Base-by-base conservation (phyloP, 2,329 filamentous ascomycete genomes). In the Diplodia scrobiculata region DNA sequence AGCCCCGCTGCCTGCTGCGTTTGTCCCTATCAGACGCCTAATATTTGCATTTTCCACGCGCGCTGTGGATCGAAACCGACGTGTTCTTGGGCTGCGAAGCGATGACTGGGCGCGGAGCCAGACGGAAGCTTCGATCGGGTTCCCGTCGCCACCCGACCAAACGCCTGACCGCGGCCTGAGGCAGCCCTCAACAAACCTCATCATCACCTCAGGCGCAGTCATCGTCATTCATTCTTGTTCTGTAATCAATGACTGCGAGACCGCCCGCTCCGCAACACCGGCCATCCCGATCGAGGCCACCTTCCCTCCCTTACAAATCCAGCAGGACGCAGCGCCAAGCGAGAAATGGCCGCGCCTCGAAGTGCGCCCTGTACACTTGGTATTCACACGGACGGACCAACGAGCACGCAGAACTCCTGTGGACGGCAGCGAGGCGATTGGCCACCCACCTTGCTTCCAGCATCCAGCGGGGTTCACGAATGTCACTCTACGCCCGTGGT, bases 111-210 rank as follows among this genome's bases (percentile, higher is more conserved):
- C 10, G 58, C 58, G 58, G 58, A 50, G 29, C 45, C 58, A 50
- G 21, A 50, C 58, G 58, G 58, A 25, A 38, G 45, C 11, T 41
- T 45, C 48, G n/a, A 32, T 62, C 45, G 29, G 58, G 27, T 36
- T 47, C 21, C 58, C 58, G 58, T 38, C 58, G 58, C 58, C 58
- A 62, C 58, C 58, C 58, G 58, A 50, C 45, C 17, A 50, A 62
- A 47, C 55, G 55, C 38, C 55, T 62, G 58, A 62, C 45, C 17
- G n/a, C 21, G 13, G 45, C 58, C 58, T 62, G 58, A 62, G 58
- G 58, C 55, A 29, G 34, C 25, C n/a, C 58, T 62, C 58, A 62
- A 36, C 58, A 50, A 62, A 38, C 17, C 19, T 11, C 52, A 21
- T 25, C 52, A 14, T 14, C 41, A 32, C 45, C 25, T 47, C 38